Conservation (phyloP, 2,329 filamentous ascomycete species). For the Clonostachys rhizophaga region DNA sequence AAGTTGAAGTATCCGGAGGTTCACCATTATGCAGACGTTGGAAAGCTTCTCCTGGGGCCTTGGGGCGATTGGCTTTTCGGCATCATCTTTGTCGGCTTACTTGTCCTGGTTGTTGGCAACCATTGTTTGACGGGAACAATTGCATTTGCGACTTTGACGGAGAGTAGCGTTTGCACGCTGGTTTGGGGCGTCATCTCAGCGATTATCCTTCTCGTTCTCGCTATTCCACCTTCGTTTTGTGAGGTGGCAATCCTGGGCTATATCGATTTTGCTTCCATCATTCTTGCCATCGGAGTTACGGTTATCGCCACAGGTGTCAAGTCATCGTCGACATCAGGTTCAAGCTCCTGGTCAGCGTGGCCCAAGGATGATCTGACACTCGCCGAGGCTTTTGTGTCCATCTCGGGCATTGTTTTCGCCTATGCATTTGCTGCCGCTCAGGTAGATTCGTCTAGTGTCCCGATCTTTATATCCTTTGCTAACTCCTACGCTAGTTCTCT, state of each 20-base stretch:
- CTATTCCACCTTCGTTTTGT: constrained; percentile 41
- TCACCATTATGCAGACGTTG: constrained; percentile 64
- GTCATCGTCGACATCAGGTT: constrained; percentile 19
- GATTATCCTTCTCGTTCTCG: constrained; percentile 37
- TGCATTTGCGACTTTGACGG: constrained; percentile 60
- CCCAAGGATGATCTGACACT: constrained; percentile 40
- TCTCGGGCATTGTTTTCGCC: constrained; percentile 67
- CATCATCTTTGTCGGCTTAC: constrained; percentile 55
- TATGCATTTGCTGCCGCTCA: constrained; percentile 54
- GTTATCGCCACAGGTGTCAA: constrained; percentile 60
- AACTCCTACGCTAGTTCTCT: too few relatives aligned
- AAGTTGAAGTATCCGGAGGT: constrained; percentile 50
- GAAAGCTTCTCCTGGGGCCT: constrained; percentile 54
- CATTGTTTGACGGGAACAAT: constrained; percentile 68
- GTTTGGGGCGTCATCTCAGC: constrained; percentile 39
- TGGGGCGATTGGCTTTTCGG: constrained; percentile 60
- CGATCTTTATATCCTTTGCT: too few relatives aligned
- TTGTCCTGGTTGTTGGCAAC: constrained; percentile 67
- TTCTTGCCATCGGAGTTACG: constrained; percentile 58
- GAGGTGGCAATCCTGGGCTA: constrained; percentile 45
- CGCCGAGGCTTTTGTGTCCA: constrained; percentile 52
- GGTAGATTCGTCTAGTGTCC: constrained; percentile 15
- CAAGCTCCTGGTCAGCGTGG: constrained; percentile 36
- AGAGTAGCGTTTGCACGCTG: constrained; percentile 43
- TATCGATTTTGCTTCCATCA: constrained; percentile 57